Evolutionary conservation across 176 grass and related monocot species (phyloP), one percentile per base, ranked within the genome.

Genomic region (Oryza glaberrima): DNA sequence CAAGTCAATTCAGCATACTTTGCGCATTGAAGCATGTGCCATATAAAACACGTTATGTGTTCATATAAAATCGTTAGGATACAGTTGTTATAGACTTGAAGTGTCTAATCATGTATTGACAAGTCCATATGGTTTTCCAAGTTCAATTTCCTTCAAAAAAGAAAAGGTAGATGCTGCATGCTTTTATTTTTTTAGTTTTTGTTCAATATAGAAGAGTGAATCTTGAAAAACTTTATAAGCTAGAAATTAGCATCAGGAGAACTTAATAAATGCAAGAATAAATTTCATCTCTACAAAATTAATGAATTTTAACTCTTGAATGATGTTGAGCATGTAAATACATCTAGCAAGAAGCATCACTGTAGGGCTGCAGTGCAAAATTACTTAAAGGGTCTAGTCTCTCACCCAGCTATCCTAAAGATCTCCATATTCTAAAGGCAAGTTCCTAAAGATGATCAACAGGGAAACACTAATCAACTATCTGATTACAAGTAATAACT

Each of bases 111-210:
- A 19, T 70, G 47, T 20, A 41, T n/a, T 4, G 34, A 41, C 9
- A 20, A 70, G 8, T 40, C 10, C 9, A n/a, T 16, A 69, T 10
- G n/a, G 15, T 7, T 70, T 70, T 67, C 26, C 25, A 78, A 78
- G 63, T 28, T 78, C 7, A 26, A 45, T 78, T 78, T 78, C n/a
- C n/a, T 46, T 14, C 30, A 32, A 32, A 32, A 65, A 78, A 13
- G 34, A 13, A 35, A 14, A 7, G 14, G 26, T 13, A 67, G 13
- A 67, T 14, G 26, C 0, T 28, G 14, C 1, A 16, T n/a, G 65
- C 49, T 52, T 52, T 52, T 52, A 16, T 17, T 52, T 28, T 13
- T 13, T 45, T 23, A 67, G 16, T 25, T 48, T 35, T 63, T 35
- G 13, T 67, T 34, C 28, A 34, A 67, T 17, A 67, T 35, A 32